These are phyloP conservation scores for Penicillium tannophilum DNA, from an alignment of 495 filamentous ascomycete genomes.

Conservation along the genomic window DNA sequence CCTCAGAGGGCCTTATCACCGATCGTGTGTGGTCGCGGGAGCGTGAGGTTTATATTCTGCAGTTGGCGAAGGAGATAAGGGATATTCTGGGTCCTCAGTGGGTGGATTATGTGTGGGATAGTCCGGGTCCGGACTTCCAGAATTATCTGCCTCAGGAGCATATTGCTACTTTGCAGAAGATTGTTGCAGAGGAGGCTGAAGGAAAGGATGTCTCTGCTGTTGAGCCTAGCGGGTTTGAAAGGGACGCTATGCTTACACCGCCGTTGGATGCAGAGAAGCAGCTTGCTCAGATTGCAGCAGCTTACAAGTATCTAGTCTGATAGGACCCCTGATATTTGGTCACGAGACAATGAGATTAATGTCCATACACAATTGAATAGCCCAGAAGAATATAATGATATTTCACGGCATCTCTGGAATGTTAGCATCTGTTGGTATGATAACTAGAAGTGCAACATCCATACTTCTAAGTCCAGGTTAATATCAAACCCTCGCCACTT, in stretches of 20 bases:
- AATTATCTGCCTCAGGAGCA: slow-evolving; percentile 51
- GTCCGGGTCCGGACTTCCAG: slow-evolving; percentile 62
- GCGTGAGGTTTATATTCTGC: slow-evolving; percentile 59
- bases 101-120: slow-evolving; percentile 74
- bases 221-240: slow-evolving; percentile 3
- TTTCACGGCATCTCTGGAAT: too few relatives aligned
- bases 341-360: too few relatives aligned
- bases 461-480: too few relatives aligned
- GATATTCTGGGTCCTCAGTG: slow-evolving; percentile 62
- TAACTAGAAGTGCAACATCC: too few relatives aligned
- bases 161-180: slow-evolving; percentile 21
- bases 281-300: slow-evolving; percentile 14
- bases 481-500: background rate
- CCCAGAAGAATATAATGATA: too few relatives aligned
- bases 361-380: too few relatives aligned
- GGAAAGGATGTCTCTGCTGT: background rate
- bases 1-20: slow-evolving; percentile 41
- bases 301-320: background rate
- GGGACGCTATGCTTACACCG: slow-evolving; percentile 32
- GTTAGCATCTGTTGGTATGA: too few relatives aligned
- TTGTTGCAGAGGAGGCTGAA: slow-evolving; percentile 10
- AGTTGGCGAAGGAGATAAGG: slow-evolving; percentile 63
- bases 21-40: slow-evolving; percentile 63
- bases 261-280: slow-evolving; percentile 33
- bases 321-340: too few relatives aligned